Evolutionary conservation across 306 rosid species (phyloP), one percentile per base, ranked within the genome.

Genomic region (Vachellia collinsii): DNA sequence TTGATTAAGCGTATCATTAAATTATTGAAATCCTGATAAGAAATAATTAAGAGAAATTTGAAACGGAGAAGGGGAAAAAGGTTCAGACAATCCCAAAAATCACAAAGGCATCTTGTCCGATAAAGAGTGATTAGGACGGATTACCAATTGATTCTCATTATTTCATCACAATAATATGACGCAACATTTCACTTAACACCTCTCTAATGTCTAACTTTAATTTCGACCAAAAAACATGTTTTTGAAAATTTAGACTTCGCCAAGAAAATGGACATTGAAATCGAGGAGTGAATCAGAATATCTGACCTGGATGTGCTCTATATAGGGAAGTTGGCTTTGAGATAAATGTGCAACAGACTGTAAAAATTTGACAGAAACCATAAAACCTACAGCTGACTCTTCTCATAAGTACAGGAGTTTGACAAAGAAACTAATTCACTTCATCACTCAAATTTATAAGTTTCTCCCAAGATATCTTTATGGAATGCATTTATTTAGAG

Each of bases 111-210:
- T 39, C 56, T 61, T 8, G 54, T 75, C 69, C 16, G 4, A 50
- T 76, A 79, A 44, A 22, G 20, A 42, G 61, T 71, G 82, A 84
- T 65, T 77, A 37, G 58, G 82, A 80, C 76, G 34, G 73, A 72
- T 80, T 80, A 80, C 82, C 77, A 50, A 43, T 53, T 66, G 47
- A 62, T 77, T n/a, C n/a, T 42, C 29, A 34, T 16, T 78, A 79
- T 79, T 25, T 42, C 69, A 69, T 79, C 20, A 41, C 50, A 39
- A 59, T n/a, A 68, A 19, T 25, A 61, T 61, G 41, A 71, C 76
- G 38, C 70, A 6, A 80, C 78, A 76, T 63, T 14, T 70, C 74
- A 76, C 56, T 76, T 25, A 53, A 59, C 56, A 37, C 23, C 46
- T 19, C 70, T 39, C 70, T 1, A 83, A 53, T 70, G 29, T 71